These are phyloP conservation scores for Bolboschoenus planiculmis DNA, from an alignment of 176 grass and related monocot species.

Conservation along the genomic window DNA sequence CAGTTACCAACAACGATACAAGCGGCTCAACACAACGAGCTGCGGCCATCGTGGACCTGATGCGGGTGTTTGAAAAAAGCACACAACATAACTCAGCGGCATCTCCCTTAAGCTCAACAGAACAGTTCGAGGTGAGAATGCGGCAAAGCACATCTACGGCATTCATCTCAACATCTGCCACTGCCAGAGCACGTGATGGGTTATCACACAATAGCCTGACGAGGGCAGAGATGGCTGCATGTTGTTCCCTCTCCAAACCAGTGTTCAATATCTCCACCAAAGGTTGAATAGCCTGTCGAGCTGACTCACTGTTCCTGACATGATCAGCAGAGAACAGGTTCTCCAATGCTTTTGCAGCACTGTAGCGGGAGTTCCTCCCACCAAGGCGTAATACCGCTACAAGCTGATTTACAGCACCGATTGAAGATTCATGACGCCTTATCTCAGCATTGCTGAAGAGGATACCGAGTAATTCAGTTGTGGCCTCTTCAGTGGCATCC, in stretches of 20 bases:
- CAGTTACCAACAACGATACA: constrained; percentile 71
- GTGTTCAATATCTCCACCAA: constrained; percentile 98
- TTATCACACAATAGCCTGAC: constrained; percentile 89
- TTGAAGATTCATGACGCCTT: constrained; percentile 84
- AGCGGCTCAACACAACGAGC: constrained; percentile 89
- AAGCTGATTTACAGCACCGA: constrained; percentile 90
- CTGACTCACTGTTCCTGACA: constrained; percentile 90
- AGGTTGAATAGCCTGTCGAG: constrained; percentile 86
- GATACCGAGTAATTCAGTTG: constrained; percentile 85
- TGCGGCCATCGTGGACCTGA: constrained; percentile 87
- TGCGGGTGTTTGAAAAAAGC: constrained; percentile 93
- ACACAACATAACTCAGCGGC: constrained; percentile 91
- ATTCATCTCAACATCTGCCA: constrained; percentile 93
- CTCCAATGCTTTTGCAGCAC: constrained; percentile 97
- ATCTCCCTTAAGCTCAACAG: constrained; percentile 93
- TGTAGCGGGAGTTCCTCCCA: constrained; percentile 95
- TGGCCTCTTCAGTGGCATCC: constrained; percentile 94
- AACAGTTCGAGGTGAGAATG: constrained; percentile 83
- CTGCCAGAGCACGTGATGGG: constrained; percentile 79
- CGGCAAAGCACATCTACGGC: constrained; percentile 93
- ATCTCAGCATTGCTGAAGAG: constrained; percentile 81
- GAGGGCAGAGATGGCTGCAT: constrained; percentile 96
- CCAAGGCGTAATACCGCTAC: constrained; percentile 93
- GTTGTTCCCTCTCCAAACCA: constrained; percentile 90
- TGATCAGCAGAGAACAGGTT: constrained; percentile 92